Percentiles rank a stretch among this genome's conserved stretches.
phyloP scores from a whole-genome alignment of 108 stramenopile genomes.

The Skeletonema menzelii region DNA sequence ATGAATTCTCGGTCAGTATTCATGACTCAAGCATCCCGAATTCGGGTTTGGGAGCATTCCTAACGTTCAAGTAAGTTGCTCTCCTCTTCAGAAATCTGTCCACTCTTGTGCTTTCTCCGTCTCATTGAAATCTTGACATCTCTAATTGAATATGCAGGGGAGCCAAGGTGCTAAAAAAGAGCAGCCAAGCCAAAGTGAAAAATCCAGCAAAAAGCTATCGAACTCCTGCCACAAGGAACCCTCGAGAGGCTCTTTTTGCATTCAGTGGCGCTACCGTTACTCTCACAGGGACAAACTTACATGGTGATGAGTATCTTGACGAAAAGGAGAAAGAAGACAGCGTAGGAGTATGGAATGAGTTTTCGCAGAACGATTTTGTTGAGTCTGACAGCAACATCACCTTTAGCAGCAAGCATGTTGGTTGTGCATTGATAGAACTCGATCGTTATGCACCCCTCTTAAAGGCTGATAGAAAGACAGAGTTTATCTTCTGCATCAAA shows the following conservation, averaged over 20 bases:
- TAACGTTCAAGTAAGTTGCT: conserved; percentile 32
- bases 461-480: conserved; percentile 39
- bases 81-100: not conserved
- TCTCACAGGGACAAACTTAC: conserved; percentile 19
- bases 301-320: conserved; percentile 28
- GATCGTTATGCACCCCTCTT: conserved; percentile 42
- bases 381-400: conserved; percentile 33
- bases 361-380: conserved; percentile 28
- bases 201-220: not conserved
- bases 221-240: conserved; percentile 9
- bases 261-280: conserved; percentile 15
- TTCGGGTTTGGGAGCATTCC: conserved; percentile 45
- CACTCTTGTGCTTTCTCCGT: not conserved
- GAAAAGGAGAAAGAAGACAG: conserved; percentile 19
- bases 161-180: conserved; percentile 31
- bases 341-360: conserved; percentile 23
- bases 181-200: conserved; percentile 23
- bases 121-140: not conserved
- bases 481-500: conserved; percentile 34
- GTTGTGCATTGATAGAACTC: conserved; percentile 39
- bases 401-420: conserved; percentile 42
- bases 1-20: conserved; percentile 32
- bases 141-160: conserved; percentile 12
- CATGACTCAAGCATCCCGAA: conserved; percentile 14
- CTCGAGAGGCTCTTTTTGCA: conserved; percentile 16